Evolutionary conservation across 2,329 filamentous ascomycete species (phyloP), one percentile per base, ranked within the genome.

Genomic region (Fragosphaeria purpurea): DNA sequence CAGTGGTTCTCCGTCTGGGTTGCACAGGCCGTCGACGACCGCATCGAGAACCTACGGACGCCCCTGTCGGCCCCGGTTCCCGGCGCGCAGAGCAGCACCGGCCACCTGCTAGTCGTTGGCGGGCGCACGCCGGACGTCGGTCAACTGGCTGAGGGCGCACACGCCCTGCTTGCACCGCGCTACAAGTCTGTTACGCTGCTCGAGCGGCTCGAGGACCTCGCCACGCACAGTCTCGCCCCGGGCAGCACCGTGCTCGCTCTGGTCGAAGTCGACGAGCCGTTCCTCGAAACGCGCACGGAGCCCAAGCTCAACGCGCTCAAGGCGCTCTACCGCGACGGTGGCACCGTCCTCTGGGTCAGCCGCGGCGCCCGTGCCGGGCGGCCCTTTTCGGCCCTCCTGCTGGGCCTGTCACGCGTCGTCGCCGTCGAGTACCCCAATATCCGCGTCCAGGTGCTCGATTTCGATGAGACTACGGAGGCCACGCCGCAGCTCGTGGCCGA

Each of bases 301-400:
- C 44, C 44, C 37, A 53, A 53, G 34, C 57, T 61, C 31, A 39
- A 55, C 1, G 50, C 48, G 12, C 47, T 62, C 42, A 56, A 63
- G 47, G 39, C 8, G 38, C 50, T 54, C 40, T 30, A 49, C 30
- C 44, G 42, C 30, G 41, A 12, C 38, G 41, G 46, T 7, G 45
- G 46, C 9, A 54, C 51, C 30, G 47, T 61, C n/a, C 47, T 63
- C 9, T 63, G 60, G 60, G 53, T 62, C 9, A 61, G 56, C 7
- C 42, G 48, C 8, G 56, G 56, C 40, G 47, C 41, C 22, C 48
- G 37, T 31, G 53, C 41, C 1, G 52, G 53, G 7, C 42, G 55
- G 22, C 58, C 60, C 6, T 57, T 56, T 44, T 37, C 51, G 37
- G 57, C 54, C 50, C 57, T 58, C 48, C 53, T 49, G n/a, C 42